Evolutionary conservation across 805 yeast species (phyloP).

Genomic region (Maudiozyma bulderi): DNA sequence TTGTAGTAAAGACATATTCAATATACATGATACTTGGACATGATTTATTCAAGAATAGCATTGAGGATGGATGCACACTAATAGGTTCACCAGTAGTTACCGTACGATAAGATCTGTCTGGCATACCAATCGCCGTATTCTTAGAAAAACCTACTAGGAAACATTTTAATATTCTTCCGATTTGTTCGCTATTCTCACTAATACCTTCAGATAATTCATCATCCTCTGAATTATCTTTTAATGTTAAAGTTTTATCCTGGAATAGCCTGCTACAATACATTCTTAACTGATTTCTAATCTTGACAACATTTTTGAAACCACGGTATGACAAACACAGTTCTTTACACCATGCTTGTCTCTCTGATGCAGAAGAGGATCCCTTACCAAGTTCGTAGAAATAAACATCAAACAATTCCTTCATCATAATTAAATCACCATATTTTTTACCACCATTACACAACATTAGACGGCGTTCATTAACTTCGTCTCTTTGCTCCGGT

Average conservation of each 20-base stretch:
- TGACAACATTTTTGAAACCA: constrained; percentile 68
- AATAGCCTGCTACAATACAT: constrained; percentile 16
- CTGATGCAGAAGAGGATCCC: constrained; percentile 35
- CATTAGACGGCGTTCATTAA: constrained; percentile 63
- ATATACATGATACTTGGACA: constrained; percentile 87
- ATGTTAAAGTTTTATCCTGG: not conserved
- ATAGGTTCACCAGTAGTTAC: constrained; percentile 75
- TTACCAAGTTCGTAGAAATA: constrained; percentile 25
- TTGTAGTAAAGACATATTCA: constrained; percentile 86
- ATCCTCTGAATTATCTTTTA: not conserved
- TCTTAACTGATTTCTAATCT: constrained; percentile 63
- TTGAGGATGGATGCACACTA: constrained; percentile 83
- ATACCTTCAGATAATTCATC: constrained; percentile 7
- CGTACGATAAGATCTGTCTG: constrained; percentile 87
- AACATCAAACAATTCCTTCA: constrained; percentile 66
- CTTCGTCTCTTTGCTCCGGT: constrained; percentile 73
- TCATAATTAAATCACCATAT: constrained; percentile 75
- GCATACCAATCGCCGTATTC: constrained; percentile 89
- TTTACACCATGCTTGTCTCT: constrained; percentile 73
- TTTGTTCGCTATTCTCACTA: constrained; percentile 25
- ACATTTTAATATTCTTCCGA: constrained; percentile 53
- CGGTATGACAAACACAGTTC: constrained; percentile 66
- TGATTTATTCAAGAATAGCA: constrained; percentile 64
- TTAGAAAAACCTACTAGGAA: constrained; percentile 77
- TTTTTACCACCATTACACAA: constrained; percentile 60